A percentile compares a stretch with the other conserved stretches of the same genome.
Evolutionary conservation across 1,139 yeast species (phyloP).

Genomic region (Candida mesenterica): DNA sequence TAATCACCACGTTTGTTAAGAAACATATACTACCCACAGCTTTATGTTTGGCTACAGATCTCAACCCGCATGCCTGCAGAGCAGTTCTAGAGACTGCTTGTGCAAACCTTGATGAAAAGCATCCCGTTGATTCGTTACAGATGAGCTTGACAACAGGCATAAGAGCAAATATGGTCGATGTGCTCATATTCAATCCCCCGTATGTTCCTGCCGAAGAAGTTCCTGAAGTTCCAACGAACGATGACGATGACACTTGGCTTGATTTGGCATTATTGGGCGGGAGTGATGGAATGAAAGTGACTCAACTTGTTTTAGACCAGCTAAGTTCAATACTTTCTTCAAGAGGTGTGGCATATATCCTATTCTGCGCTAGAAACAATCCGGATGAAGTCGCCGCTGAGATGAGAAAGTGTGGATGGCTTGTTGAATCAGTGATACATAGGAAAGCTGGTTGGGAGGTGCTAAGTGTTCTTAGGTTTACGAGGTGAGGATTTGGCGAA

Average conservation of each 20-base stretch:
- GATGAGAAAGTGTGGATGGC: conserved; percentile 59
- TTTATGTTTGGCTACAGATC: conserved; percentile 65
- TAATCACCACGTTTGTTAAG: conserved; percentile 73
- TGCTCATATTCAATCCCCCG: conserved; percentile 89
- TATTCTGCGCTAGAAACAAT: conserved; percentile 83
- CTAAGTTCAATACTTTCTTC: conserved; percentile 49
- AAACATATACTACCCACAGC: conserved; percentile 50
- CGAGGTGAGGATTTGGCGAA: conserved; percentile 9
- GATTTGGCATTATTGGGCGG: conserved; percentile 92
- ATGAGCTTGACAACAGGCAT: conserved; percentile 56
- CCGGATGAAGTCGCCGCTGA: conserved; percentile 56
- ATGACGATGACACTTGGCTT: conserved; percentile 63
- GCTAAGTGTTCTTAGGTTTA: conserved; percentile 64
- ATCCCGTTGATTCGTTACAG: conserved; percentile 62
- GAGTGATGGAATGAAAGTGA: conserved; percentile 81
- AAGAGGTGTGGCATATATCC: conserved; percentile 74
- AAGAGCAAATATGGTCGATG: conserved; percentile 51
- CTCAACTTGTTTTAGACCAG: conserved; percentile 56
- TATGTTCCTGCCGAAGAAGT: conserved; percentile 81
- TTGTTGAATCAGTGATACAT: conserved; percentile 45
- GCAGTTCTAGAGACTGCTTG: conserved; percentile 47
- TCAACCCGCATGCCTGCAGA: conserved; percentile 74
- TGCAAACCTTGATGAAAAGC: no score
- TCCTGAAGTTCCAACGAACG: conserved; percentile 15
- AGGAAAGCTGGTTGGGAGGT: conserved; percentile 97